These are phyloP conservation scores for Santalum album DNA, from an alignment of 164 flowering plant genomes.

Conservation along the genomic window DNA sequence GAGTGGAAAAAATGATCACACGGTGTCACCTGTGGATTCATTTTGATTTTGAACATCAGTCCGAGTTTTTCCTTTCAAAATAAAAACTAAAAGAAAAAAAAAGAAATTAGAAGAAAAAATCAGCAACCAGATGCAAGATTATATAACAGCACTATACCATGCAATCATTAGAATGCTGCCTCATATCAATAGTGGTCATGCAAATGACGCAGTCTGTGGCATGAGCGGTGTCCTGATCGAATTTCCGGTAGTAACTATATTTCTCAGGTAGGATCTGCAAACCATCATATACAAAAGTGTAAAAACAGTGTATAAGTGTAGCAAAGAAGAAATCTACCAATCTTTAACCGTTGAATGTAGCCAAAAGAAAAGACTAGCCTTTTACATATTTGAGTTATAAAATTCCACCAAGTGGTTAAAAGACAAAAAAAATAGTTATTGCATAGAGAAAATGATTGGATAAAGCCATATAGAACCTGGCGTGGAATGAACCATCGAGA, in stretches of 20 bases:
- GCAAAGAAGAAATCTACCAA: too few relatives aligned
- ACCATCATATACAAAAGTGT: conserved; percentile 1
- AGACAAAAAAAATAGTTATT: neutral
- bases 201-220: conserved; percentile 90
- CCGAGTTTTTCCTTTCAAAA: too few relatives aligned
- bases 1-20: conserved; percentile 98
- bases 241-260: conserved; percentile 74
- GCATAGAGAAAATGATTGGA: neutral
- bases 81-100: neutral
- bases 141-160: too few relatives aligned
- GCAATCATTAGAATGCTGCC: conserved; percentile 67
- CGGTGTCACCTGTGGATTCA: conserved; percentile 70
- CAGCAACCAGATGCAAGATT: neutral
- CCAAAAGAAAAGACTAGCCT: too few relatives aligned
- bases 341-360: too few relatives aligned
- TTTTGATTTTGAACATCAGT: neutral
- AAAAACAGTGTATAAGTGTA: too few relatives aligned
- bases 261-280: conserved; percentile 93
- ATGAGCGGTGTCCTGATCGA: conserved; percentile 41
- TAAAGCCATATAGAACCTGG: conserved; percentile 54
- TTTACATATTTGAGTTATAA: too few relatives aligned
- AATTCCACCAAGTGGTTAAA: too few relatives aligned
- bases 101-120: neutral
- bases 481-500: conserved; percentile 95
- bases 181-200: conserved; percentile 80